Evolutionary conservation across 2,329 filamentous ascomycete species (phyloP), one percentile per base, ranked within the genome.

Genomic region (Esteya vermicola): DNA sequence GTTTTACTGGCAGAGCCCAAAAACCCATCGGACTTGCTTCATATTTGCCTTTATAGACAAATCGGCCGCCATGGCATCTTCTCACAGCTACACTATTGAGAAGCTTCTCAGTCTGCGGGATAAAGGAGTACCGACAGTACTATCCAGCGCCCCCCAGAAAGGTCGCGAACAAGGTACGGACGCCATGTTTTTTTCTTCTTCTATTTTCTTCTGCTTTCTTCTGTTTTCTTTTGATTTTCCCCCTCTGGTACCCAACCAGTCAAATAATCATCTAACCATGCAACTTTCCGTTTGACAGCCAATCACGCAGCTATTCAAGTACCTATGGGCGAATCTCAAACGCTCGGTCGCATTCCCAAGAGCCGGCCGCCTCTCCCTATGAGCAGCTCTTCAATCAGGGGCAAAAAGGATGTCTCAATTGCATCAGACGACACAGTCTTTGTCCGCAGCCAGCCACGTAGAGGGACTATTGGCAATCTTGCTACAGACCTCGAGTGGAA

Each of bases 341-440:
- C 43, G 2, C 38, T 45, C 13, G 38, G 43, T 7, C 41, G 45
- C 4, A 37, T 38, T 13, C 35, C 38, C 34, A 47, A 51, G 26
- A 36, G 38, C 18, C 35, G 39, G 13, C 38, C 39, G 4, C 38
- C 40, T 28, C 36, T 38, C 16, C 26, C 36, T 12, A 30, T 38
- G 1, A 39, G 39, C 16, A 21, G 10, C 6, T 19, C 22, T 10
- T 26, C 40, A 3, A 13, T 25, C 1, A 28, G 39, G 6, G 14
- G 21, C 23, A 58, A 57, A 36, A 56, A 58, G 20, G 54, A 57
- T 6, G 49, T 52, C 1, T 57, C 59, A 3, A 54, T 53, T 1
- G 54, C 56, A 2, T 54, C 56, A 4, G 61, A 59, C 5, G 61
- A 62, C 33, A 45, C 58, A 13, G 25, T 43, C 3, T 45, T 39